Evolutionary conservation across 306 rosid species (phyloP), one percentile per base, ranked within the genome.

Genomic region (Fagus sylvatica): DNA sequence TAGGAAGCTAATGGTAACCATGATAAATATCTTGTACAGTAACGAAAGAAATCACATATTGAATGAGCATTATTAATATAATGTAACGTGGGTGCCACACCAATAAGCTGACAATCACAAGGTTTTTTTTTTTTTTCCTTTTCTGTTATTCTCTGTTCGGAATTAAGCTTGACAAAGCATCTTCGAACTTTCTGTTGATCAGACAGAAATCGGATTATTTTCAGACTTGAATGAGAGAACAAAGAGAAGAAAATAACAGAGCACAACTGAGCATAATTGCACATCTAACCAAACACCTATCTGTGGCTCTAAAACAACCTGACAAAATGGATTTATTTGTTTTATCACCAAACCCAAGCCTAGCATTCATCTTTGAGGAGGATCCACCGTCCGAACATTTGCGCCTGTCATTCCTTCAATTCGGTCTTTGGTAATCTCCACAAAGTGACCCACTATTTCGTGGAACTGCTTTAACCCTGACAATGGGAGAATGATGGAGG

Each of bases 391-490:
- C 70, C 99, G 97, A 76, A 96, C 97, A 82, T 90, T 93, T 69
- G 97, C 99, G 13, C 87, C 93, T 13, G 96, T 55, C 99, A 96
- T 93, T 80, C 94, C 98, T 83, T 96, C 99, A 41, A 93, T 84
- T 82, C 94, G 85, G 77, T 96, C 99, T 80, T 96, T 96, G 75
- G 98, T 96, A 85, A 96, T 91, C 84, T 96, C 99, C 83, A 96
- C 99, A 80, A 96, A 96, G 86, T 96, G 99, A 77, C 99, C 99
- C 51, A 96, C 94, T 57, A 91, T 91, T 81, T 96, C 99, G 82
- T 96, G 93, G 88, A 96, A 96, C 86, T 91, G 99, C 81, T 88
- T 96, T 82, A 96, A 93, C 56, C 99, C 99, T 46, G 99, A 96
- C 76, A 96, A 89, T 0, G 99, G 99, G 78, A 93, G 99, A 80